Conservation (phyloP, 768 basidiomycete genomes). For the Amyloporia xantha region DNA sequence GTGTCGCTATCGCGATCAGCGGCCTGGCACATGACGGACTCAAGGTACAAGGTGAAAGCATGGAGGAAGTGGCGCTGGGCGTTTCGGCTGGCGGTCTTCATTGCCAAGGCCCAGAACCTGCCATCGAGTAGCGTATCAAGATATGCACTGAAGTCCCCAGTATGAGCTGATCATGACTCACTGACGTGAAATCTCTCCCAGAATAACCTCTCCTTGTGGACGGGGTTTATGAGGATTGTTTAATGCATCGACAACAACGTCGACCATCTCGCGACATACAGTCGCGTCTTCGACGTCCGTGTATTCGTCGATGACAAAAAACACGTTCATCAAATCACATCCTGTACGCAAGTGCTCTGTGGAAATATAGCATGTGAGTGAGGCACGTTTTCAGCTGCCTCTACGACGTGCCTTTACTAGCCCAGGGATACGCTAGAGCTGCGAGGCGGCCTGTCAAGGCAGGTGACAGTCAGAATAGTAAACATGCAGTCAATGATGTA, state of each 20-base stretch:
- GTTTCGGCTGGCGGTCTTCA: slow-evolving; percentile 6
- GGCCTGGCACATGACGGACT: slow-evolving; percentile 20
- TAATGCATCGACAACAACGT: slow-evolving; percentile 21
- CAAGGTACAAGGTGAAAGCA: slow-evolving; percentile 16
- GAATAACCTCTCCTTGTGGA: neutral
- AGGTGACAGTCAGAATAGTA: neutral
- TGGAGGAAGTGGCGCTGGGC: slow-evolving; percentile 18
- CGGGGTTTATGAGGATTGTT: slow-evolving; percentile 13
- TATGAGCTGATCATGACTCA: neutral
- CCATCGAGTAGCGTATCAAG: neutral
- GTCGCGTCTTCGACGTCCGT: slow-evolving; percentile 13
- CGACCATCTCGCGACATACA: slow-evolving; percentile 8
- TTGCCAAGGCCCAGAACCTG: slow-evolving; percentile 2
- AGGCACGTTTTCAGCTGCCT: neutral
- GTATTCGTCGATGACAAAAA: slow-evolving; percentile 24
- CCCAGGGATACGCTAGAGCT: slow-evolving; percentile 8
- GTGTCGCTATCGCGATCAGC: slow-evolving; percentile 14
- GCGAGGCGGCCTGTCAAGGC: slow-evolving; percentile 2
- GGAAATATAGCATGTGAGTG: neutral
- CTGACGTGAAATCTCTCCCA: slow-evolving; percentile 21
- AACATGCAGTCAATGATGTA: neutral
- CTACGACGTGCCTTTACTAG: slow-evolving; percentile 7
- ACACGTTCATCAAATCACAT: slow-evolving; percentile 23
- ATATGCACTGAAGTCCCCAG: slow-evolving; percentile 12
- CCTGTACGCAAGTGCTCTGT: slow-evolving; percentile 7